Conservation (phyloP, 1,284 basidiomycete genomes). For the Cronartium ribicola region DNA sequence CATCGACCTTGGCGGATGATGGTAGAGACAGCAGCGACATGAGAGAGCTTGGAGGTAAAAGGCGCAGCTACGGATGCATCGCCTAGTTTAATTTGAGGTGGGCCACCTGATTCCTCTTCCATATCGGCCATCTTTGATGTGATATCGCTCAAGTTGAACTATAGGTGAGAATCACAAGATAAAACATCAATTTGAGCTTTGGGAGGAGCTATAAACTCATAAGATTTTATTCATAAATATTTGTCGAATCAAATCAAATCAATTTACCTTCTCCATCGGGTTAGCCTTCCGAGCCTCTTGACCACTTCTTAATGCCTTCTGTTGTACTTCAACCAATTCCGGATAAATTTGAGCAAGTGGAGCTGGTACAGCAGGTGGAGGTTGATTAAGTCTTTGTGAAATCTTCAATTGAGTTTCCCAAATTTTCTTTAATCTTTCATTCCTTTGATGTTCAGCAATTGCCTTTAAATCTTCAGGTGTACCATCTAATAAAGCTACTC, state of each 20-base stretch:
- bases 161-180: not conserved
- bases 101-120: constrained; percentile 78
- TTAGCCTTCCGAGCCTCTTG: constrained; percentile 68
- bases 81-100: constrained; percentile 92
- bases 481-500: constrained; percentile 85
- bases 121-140: constrained; percentile 84
- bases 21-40: constrained; percentile 89
- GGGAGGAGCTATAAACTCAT: not conserved
- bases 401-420: constrained; percentile 90
- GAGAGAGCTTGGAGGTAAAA: constrained; percentile 89
- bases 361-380: constrained; percentile 77
- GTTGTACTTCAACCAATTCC: constrained; percentile 81
- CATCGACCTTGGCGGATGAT: constrained; percentile 95
- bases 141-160: constrained; percentile 83
- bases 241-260: not conserved
- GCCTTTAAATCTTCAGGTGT: constrained; percentile 83
- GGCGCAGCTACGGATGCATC: constrained; percentile 94
- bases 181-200: not conserved
- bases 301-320: constrained; percentile 65
- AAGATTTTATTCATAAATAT: not conserved
- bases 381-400: constrained; percentile 78
- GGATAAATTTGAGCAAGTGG: constrained; percentile 74
- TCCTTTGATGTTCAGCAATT: constrained; percentile 82
- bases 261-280: constrained; percentile 75
- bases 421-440: constrained; percentile 86